Evolutionary conservation across 164 flowering plant species (phyloP), one percentile per base, ranked within the genome.

Genomic region (Litsea cubeba): DNA sequence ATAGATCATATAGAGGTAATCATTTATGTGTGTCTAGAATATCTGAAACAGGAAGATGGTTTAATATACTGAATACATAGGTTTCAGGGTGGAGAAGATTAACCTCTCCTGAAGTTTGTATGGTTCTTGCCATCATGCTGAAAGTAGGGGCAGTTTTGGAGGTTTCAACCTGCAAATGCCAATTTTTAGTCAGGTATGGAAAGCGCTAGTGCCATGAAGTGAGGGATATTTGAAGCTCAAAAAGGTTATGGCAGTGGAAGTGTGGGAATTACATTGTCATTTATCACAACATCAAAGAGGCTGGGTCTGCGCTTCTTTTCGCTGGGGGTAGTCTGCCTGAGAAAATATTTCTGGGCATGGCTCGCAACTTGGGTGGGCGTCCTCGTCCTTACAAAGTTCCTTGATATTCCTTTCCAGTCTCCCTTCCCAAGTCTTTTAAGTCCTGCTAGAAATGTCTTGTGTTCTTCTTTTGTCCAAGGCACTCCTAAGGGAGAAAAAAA

Each of bases 401-500:
- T 81, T 60, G 88, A 71, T 30, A 86, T 86, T 25, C 83, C 87
- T 63, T 76, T 80, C 88, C 88, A 85, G 35, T 84, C 82, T 4
- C 88, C 84, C 79, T 81, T 86, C 12, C 88, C 88, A 5, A 84
- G 81, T 68, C 62, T 74, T 50, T 75, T 51, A 65, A 86, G 65
- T 3, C 88, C 88, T 2, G n/a, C 76, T 26, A 86, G 68, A 68
- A 86, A 86, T 2, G 35, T 72, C 22, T 73, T 63, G 63, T 86
- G 87, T 25, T 86, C 88, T 46, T 84, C 84, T 72, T 78, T 83
- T 2, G 81, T 81, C 88, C 88, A 86, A 30, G 85, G 84, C 60
- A 62, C 72, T n/a, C 84, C 88, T 84, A 72, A 5, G 28, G 2
- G 58, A 65, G 40, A 30, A 26, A 5, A 32, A 32, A 65, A 65